phyloP scores from a whole-genome alignment of 2,329 filamentous ascomycete genomes.

The Neofusicoccum umdonicola region DNA sequence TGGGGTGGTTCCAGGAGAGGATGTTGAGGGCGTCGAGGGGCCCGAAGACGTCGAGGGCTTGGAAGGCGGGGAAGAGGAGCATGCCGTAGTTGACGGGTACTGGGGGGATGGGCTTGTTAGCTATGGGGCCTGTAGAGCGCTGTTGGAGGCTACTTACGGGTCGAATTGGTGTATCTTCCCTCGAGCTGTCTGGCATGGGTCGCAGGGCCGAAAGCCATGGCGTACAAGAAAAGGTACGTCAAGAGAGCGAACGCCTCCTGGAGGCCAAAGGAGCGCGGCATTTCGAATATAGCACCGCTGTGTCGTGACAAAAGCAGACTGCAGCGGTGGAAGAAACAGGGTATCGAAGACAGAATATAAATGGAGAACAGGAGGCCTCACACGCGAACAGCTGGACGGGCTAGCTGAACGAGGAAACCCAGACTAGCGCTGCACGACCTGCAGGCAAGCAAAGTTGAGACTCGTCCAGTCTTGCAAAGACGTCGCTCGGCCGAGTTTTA shows the following conservation, averaged over 20 bases:
- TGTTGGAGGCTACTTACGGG: neutral
- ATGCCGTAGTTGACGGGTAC: constrained; percentile 29
- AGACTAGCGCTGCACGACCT: neutral
- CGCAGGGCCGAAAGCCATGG: neutral
- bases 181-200: neutral
- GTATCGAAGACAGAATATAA: neutral
- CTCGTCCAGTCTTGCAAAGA: neutral
- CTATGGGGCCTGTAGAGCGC: neutral
- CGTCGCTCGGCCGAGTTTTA: neutral
- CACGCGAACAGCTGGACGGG: too few relatives aligned
- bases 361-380: neutral
- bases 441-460: neutral
- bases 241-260: neutral
- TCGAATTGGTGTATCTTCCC: neutral
- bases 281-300: neutral
- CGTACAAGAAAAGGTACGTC: neutral
- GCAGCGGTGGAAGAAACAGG: neutral
- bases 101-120: neutral
- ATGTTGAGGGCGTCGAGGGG: constrained; percentile 46
- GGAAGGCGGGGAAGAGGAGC: constrained; percentile 39
- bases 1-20: neutral
- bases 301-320: neutral
- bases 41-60: constrained; percentile 40
- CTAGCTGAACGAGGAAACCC: too few relatives aligned
- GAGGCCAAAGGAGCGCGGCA: neutral